Evolutionary conservation across 768 basidiomycete genomes (phyloP).

Genomic region (Suillus weaverae): DNA sequence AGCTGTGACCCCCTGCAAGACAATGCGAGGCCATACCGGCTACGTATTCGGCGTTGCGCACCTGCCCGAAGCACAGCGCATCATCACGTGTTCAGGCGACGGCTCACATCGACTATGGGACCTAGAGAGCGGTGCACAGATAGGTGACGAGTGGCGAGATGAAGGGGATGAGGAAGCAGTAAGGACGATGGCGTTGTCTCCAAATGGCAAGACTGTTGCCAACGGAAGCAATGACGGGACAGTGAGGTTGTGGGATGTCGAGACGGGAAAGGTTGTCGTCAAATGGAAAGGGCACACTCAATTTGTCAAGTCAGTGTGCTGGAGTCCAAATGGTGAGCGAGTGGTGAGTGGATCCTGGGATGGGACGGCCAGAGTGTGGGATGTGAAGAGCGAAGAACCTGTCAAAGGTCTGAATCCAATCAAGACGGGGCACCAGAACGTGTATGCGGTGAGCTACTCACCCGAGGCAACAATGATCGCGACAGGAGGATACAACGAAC

Average conservation of each 20-base stretch:
- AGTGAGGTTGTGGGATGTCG: background rate
- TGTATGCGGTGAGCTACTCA: too few relatives aligned
- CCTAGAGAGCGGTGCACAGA: constrained; percentile 26
- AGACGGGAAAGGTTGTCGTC: background rate
- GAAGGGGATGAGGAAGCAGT: background rate
- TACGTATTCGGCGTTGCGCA: background rate
- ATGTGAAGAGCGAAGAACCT: too few relatives aligned
- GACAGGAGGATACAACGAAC: too few relatives aligned
- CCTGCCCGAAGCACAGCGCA: background rate
- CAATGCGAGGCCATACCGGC: background rate
- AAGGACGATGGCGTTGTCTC: background rate
- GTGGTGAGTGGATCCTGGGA: too few relatives aligned
- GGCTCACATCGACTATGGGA: constrained; percentile 13
- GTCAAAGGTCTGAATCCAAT: too few relatives aligned
- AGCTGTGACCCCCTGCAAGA: background rate
- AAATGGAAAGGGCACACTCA: background rate
- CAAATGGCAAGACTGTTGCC: background rate
- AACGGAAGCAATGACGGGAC: constrained; percentile 9
- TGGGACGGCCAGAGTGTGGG: too few relatives aligned
- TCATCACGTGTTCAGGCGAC: constrained; percentile 12
- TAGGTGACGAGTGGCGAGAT: background rate
- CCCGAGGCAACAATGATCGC: too few relatives aligned
- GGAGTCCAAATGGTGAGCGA: too few relatives aligned
- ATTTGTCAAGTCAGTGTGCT: background rate
- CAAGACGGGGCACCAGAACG: too few relatives aligned